Evolutionary conservation across 805 yeast genomes (phyloP), one percentile per base, ranked within the genome.

Genomic region (Diddensiella transvaalensis): DNA sequence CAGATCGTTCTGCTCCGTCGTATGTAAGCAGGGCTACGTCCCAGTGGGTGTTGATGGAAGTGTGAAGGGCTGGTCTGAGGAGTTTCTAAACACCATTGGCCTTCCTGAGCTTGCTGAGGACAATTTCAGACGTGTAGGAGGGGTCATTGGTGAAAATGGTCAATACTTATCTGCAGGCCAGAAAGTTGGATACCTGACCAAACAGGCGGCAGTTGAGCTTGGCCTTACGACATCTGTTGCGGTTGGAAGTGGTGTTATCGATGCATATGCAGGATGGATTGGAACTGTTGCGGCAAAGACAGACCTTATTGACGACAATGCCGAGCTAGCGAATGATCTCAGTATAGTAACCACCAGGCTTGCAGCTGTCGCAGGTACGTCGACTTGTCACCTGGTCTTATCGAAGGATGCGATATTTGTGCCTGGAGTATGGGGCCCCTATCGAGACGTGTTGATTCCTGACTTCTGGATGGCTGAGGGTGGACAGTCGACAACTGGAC

Each of bases 381-480:
- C 97, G 1, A 93, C 99, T 1, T 93, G 99, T 64, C 98, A 93
- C 67, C 82, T 93, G 58, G 89, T 87, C 49, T 76, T 91, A 76
- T 84, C 95, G 23, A 76, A 79, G 52, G 83, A 87, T 24, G 85
- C 96, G 0, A 80, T 88, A 39, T 90, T 91, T 64, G 98, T 91
- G 6, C 80, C 87, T 39, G 99, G 99, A 51, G 96, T 93, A 29
- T 93, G 99, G 99, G 99, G 99, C 11, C 99, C 99, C 2, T 93
- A 93, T 69, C 77, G 89, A 60, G 96, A 90, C 66, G 96, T 87
- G 3, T 76, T 91, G 73, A 85, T 95, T n/a, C 84, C 85, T 23
- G 88, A 82, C 3, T 83, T 74, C 61, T 93, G 98, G 98, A 75
- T 90, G 55, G 96, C 98, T 11, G 99, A 93, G 69, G 99, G 99